phyloP scores from a whole-genome alignment of 768 basidiomycete genomes.

The Tephrocybe sp. region DNA sequence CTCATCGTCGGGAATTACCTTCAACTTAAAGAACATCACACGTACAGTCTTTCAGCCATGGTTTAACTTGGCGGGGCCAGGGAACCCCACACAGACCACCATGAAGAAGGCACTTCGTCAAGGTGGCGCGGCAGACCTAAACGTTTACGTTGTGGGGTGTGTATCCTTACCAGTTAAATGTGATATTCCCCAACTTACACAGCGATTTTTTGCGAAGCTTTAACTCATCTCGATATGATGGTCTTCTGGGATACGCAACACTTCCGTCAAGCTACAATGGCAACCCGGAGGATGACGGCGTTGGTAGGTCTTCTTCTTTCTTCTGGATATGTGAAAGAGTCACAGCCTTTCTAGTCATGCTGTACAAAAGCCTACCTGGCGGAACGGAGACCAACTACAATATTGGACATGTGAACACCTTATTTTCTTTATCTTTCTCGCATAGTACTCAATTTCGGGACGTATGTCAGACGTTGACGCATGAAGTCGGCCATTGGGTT shows the following conservation, averaged over 20 bases:
- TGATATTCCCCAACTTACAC: too few species aligned
- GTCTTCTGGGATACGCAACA: slow-evolving; percentile 55
- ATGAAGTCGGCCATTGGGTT: slow-evolving; percentile 64
- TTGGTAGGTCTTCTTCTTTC: slow-evolving; percentile 18
- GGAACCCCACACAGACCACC: slow-evolving; percentile 34
- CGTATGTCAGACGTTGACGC: slow-evolving; percentile 41
- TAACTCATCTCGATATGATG: slow-evolving; percentile 32
- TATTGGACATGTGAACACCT: slow-evolving; percentile 36
- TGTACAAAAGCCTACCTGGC: slow-evolving; percentile 41
- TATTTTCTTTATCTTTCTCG: neutral
- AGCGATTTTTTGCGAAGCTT: too few species aligned
- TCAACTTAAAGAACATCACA: slow-evolving; percentile 38
- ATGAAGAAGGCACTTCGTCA: slow-evolving; percentile 50
- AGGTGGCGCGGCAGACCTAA: slow-evolving; percentile 41
- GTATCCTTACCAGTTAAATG: slow-evolving; percentile 1
- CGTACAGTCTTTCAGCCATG: slow-evolving; percentile 48
- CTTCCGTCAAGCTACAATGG: slow-evolving; percentile 46
- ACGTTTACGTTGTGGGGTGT: slow-evolving; percentile 55
- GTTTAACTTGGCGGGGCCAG: slow-evolving; percentile 47
- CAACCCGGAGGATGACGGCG: slow-evolving; percentile 48
- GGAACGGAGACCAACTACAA: slow-evolving; percentile 44
- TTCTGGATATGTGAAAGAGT: neutral
- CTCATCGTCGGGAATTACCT: slow-evolving; percentile 34
- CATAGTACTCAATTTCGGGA: slow-evolving; percentile 5
- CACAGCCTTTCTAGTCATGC: slow-evolving; percentile 30